These are phyloP conservation scores for Hypoxylon sp. DNA, from an alignment of 2,329 filamentous ascomycete species.

Conservation along the genomic window DNA sequence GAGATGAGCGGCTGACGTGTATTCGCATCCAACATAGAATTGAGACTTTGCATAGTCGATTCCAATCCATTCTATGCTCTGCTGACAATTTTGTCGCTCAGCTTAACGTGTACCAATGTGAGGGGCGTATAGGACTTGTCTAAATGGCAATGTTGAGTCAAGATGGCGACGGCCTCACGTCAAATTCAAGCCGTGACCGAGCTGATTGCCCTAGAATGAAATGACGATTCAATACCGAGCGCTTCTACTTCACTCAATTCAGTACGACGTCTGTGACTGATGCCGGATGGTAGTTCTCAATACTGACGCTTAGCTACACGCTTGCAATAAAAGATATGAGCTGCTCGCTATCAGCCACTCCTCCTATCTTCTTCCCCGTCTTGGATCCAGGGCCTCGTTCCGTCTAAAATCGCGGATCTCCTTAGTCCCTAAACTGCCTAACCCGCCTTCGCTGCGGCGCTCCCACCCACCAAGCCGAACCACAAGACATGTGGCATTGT, in stretches of 20 bases:
- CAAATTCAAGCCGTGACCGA: no score
- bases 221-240: no score
- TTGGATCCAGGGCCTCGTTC: constrained; percentile 81
- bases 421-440: constrained; percentile 89
- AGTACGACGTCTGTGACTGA: no score
- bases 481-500: constrained; percentile 74
- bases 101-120: no score
- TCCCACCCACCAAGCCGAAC: constrained; percentile 75
- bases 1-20: neutral
- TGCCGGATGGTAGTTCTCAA: no score
- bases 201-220: no score
- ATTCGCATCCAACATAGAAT: constrained; percentile 1
- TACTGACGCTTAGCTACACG: neutral
- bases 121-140: no score
- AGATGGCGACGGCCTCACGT: no score
- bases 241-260: no score
- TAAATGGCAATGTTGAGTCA: no score
- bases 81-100: neutral
- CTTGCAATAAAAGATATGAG: neutral
- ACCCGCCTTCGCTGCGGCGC: constrained; percentile 79
- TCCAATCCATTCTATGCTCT: neutral
- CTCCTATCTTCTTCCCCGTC: constrained; percentile 61
- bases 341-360: neutral
- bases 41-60: neutral
- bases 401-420: constrained; percentile 87